Evolutionary conservation across 805 yeast species (phyloP).

Genomic region (Dipodascus geniculatus): DNA sequence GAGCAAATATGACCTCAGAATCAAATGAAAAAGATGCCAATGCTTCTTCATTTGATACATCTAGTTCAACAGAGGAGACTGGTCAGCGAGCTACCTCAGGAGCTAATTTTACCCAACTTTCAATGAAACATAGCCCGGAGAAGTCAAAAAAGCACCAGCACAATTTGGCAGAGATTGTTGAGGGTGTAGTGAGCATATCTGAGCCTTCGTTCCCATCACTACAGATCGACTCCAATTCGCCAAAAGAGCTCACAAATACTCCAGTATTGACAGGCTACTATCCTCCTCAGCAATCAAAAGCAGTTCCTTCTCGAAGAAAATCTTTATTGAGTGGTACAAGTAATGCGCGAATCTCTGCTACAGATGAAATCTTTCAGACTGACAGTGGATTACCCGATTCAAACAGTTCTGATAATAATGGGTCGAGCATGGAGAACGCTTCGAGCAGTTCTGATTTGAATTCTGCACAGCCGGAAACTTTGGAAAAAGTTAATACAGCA

Average conservation of each 20-base stretch:
- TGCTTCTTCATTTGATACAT: slow-evolving; percentile 1
- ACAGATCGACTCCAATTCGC: neutral
- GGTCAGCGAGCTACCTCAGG: neutral
- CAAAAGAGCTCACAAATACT: neutral
- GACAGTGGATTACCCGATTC: neutral
- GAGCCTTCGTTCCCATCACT: neutral
- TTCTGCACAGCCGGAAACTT: neutral
- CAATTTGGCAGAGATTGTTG: neutral
- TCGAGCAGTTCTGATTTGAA: neutral
- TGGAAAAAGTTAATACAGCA: neutral
- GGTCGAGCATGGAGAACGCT: neutral
- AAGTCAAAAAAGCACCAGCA: neutral
- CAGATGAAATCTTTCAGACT: neutral
- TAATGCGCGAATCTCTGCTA: neutral
- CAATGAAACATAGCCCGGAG: neutral
- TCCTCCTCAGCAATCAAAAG: neutral
- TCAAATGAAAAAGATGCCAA: neutral
- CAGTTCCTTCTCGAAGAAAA: neutral
- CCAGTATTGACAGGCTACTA: neutral
- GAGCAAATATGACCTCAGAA: neutral
- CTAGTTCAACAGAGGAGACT: neutral
- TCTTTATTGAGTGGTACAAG: neutral
- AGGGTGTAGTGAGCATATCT: neutral
- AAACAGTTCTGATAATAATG: neutral
- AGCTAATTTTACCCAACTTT: neutral